phyloP scores from a whole-genome alignment of 768 basidiomycete genomes.

The Botryobasidium botryosum region DNA sequence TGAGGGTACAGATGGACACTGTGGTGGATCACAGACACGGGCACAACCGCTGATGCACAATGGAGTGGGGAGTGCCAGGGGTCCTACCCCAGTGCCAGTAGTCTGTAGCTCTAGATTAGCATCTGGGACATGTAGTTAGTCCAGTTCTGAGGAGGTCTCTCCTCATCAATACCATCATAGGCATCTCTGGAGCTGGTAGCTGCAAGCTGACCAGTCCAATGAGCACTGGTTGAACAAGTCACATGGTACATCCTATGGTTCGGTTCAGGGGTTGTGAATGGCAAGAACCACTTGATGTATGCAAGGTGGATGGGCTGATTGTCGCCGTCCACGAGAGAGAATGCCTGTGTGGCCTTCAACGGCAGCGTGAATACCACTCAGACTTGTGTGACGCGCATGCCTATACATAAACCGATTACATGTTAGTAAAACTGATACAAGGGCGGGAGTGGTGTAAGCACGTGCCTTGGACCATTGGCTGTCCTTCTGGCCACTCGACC shows the following conservation, averaged over 20 bases:
- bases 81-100: too few relatives aligned
- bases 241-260: neutral
- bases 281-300: conserved; percentile 1
- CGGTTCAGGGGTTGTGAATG: too few relatives aligned
- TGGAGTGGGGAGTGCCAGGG: too few relatives aligned
- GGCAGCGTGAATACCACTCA: neutral
- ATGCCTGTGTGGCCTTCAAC: neutral
- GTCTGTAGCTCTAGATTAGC: too few relatives aligned
- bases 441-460: neutral
- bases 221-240: neutral
- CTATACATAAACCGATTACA: neutral
- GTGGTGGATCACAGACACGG: neutral
- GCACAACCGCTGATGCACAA: neutral
- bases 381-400: neutral
- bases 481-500: neutral
- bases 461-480: neutral
- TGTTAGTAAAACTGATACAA: neutral
- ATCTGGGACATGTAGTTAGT: too few relatives aligned
- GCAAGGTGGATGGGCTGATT: conserved; percentile 1
- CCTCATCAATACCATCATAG: too few relatives aligned
- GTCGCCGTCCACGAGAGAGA: too few relatives aligned
- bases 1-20: neutral
- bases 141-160: too few relatives aligned
- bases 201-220: too few relatives aligned
- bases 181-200: too few relatives aligned